These are phyloP conservation scores for Coemansia sp. DNA, from an alignment of 192 early-diverging fungal species.

Conservation along the genomic window DNA sequence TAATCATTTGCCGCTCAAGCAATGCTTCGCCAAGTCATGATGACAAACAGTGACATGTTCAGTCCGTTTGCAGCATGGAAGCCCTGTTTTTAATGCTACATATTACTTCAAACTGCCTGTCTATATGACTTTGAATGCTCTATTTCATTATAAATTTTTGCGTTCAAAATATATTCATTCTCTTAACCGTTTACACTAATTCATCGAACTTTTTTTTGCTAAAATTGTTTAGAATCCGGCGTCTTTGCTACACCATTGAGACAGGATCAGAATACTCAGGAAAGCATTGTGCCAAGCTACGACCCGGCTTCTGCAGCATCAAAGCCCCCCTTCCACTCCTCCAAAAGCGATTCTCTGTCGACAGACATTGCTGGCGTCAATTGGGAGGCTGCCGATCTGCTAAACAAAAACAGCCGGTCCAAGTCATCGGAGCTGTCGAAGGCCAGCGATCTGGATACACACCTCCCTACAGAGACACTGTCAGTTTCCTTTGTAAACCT, in stretches of 20 bases:
- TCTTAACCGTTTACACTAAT: no score
- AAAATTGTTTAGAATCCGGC: not conserved
- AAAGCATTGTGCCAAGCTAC: not conserved
- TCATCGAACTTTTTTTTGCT: not conserved
- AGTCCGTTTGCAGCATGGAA: not conserved
- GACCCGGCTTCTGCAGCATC: not conserved
- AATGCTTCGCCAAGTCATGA: not conserved
- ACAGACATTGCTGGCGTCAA: not conserved
- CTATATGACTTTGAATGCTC: not conserved
- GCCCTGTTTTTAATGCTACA: not conserved
- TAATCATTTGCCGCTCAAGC: not conserved
- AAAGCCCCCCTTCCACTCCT: not conserved
- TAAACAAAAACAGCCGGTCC: not conserved
- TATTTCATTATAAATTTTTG: no score
- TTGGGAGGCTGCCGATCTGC: slow-evolving; percentile 5
- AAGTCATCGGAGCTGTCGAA: not conserved
- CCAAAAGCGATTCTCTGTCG: slow-evolving; percentile 3
- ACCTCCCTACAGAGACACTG: slow-evolving; percentile 8
- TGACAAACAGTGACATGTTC: not conserved
- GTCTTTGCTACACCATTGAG: not conserved
- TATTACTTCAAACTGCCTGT: not conserved
- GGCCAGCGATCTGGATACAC: not conserved
- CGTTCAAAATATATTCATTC: no score
- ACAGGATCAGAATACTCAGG: not conserved
- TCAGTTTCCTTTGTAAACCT: slow-evolving; percentile 21